Conservation (phyloP, 2,329 filamentous ascomycete species). For the Dactylella cylindrospora region DNA sequence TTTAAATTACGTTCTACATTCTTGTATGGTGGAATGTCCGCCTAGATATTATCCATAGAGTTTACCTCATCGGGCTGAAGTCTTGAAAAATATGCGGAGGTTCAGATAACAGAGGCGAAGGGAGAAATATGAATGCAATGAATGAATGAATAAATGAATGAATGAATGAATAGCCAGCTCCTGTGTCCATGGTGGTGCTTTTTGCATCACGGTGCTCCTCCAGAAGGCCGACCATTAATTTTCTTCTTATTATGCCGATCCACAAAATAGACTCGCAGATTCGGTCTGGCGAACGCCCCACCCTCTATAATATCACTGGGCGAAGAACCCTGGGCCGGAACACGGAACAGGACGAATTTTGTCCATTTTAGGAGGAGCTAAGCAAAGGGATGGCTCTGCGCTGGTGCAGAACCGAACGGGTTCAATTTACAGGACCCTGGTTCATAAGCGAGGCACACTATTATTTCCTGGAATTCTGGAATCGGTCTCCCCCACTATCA, state of each 20-base stretch:
- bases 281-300: slow-evolving; percentile 16
- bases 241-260: slow-evolving; percentile 33
- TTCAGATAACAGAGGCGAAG: slow-evolving; percentile 31
- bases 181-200: slow-evolving; percentile 33
- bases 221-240: slow-evolving; percentile 28
- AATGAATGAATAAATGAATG: no score
- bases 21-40: slow-evolving; percentile 39
- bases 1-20: slow-evolving; percentile 41
- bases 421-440: slow-evolving; percentile 39
- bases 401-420: slow-evolving; percentile 42
- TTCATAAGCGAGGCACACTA: slow-evolving; percentile 40
- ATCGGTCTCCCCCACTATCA: slow-evolving; percentile 38
- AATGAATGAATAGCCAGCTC: slow-evolving; percentile 39
- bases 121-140: slow-evolving; percentile 43
- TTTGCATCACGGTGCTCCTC: slow-evolving; percentile 23
- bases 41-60: slow-evolving; percentile 30
- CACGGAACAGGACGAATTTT: slow-evolving; percentile 16
- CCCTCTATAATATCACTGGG: slow-evolving; percentile 12
- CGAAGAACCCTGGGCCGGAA: slow-evolving; percentile 20
- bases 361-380: slow-evolving; percentile 12
- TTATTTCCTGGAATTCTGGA: slow-evolving; percentile 42
- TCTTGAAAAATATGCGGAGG: slow-evolving; percentile 39
- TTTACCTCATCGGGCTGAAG: slow-evolving; percentile 13
- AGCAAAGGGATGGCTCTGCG: slow-evolving; percentile 17
- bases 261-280: slow-evolving; percentile 4